phyloP scores from a whole-genome alignment of 2,329 filamentous ascomycete genomes.

The Colletotrichum musicola region DNA sequence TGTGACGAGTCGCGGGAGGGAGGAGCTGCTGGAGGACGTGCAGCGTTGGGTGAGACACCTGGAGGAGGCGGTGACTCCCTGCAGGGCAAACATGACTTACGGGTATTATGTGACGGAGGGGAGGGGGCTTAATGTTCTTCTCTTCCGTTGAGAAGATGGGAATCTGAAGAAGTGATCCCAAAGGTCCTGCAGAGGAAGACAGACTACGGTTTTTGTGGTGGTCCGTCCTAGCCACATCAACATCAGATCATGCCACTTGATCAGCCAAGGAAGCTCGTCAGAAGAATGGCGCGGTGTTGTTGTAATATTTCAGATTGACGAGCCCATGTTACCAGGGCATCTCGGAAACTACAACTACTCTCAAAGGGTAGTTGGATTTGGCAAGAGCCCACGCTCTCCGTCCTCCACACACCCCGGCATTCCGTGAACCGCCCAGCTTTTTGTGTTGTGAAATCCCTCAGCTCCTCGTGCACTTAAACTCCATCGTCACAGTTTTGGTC shows the following conservation, averaged over 20 bases:
- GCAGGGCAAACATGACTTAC: slow-evolving; percentile 6
- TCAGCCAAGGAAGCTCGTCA: not conserved
- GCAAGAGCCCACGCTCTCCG: slow-evolving; percentile 8
- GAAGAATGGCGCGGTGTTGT: not conserved
- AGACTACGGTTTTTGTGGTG: not conserved
- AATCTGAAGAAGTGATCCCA: not conserved
- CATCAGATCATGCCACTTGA: slow-evolving; percentile 28
- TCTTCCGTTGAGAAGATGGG: not conserved
- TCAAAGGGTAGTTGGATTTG: slow-evolving; percentile 14
- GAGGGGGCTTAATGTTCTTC: not conserved
- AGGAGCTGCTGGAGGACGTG: slow-evolving; percentile 3
- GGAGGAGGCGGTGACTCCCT: slow-evolving; percentile 26
- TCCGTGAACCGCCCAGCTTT: slow-evolving; percentile 22
- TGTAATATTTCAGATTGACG: slow-evolving; percentile 16
- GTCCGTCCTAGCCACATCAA: not conserved
- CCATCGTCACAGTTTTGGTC: slow-evolving; percentile 30
- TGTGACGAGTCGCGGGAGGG: not conserved
- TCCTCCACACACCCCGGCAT: slow-evolving; percentile 7
- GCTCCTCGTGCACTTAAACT: slow-evolving; percentile 30
- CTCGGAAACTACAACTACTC: slow-evolving; percentile 23
- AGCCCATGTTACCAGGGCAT: slow-evolving; percentile 25
- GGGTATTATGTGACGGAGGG: not conserved
- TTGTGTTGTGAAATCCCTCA: slow-evolving; percentile 16
- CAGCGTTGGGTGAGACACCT: slow-evolving; percentile 29
- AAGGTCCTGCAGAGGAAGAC: not conserved